These are phyloP conservation scores for Cladophialophora carrionii DNA, from an alignment of 2,329 filamentous ascomycete genomes.

Conservation along the genomic window DNA sequence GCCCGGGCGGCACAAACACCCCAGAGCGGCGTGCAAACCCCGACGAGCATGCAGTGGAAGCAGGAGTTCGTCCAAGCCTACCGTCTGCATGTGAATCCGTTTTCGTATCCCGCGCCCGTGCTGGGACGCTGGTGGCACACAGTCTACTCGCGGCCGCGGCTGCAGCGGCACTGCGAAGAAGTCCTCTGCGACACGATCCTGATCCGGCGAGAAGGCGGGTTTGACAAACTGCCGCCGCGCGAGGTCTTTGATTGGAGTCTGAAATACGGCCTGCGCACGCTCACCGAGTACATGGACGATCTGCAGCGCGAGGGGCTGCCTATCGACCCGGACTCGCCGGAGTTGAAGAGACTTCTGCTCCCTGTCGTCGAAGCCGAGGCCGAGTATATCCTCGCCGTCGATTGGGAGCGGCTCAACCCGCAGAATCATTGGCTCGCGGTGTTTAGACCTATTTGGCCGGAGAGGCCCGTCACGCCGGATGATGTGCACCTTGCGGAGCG, in stretches of 20 bases:
- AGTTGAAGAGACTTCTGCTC: slow-evolving; percentile 27
- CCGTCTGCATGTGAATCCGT: slow-evolving; percentile 15
- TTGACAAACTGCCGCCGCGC: slow-evolving; percentile 22
- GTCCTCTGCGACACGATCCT: slow-evolving; percentile 29
- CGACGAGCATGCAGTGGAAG: slow-evolving; percentile 7
- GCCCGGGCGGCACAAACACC: neutral
- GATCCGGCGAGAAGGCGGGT: slow-evolving; percentile 30
- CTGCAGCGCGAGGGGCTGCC: neutral
- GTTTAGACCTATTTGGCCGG: slow-evolving; percentile 11
- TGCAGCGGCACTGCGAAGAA: slow-evolving; percentile 22
- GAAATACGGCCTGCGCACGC: slow-evolving; percentile 24
- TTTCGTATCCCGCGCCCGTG: neutral
- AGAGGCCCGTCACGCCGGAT: slow-evolving; percentile 6
- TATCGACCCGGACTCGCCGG: slow-evolving; percentile 24
- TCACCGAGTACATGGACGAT: slow-evolving; percentile 21
- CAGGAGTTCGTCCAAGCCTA: slow-evolving; percentile 13
- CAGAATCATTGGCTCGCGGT: slow-evolving; percentile 23
- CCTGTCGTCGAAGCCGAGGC: slow-evolving; percentile 27
- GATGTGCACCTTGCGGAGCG: slow-evolving; percentile 2
- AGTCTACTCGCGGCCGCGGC: slow-evolving; percentile 12
- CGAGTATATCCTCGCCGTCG: slow-evolving; percentile 22
- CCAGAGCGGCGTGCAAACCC: neutral
- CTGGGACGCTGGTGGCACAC: slow-evolving; percentile 12
- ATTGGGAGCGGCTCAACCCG: slow-evolving; percentile 19
- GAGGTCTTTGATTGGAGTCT: slow-evolving; percentile 32